Conservation (phyloP, 2,329 filamentous ascomycete species). For the Aspergillus brunneoviolaceus region DNA sequence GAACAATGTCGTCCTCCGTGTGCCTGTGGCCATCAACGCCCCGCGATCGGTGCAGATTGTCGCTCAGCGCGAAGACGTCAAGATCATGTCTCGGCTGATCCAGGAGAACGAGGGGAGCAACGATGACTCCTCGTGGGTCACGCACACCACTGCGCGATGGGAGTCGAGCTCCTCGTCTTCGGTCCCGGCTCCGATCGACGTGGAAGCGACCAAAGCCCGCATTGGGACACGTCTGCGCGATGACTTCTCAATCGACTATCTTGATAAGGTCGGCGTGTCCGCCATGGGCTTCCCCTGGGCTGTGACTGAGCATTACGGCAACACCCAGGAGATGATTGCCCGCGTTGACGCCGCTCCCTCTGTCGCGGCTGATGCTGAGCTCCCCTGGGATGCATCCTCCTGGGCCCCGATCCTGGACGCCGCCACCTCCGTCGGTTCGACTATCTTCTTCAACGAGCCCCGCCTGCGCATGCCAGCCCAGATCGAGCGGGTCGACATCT, state of each 20-base stretch:
- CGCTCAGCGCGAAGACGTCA: constrained; percentile 30
- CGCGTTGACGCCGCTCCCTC: constrained; percentile 31
- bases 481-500: constrained; percentile 31
- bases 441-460: constrained; percentile 38
- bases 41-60: constrained; percentile 41
- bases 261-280: constrained; percentile 41
- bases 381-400: constrained; percentile 30
- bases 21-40: constrained; percentile 38
- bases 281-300: constrained; percentile 46
- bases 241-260: constrained; percentile 41
- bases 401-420: constrained; percentile 46
- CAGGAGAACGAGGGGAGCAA: not conserved
- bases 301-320: constrained; percentile 41
- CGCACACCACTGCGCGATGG: constrained; percentile 16
- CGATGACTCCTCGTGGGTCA: constrained; percentile 14
- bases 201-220: constrained; percentile 28
- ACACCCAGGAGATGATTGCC: constrained; percentile 43
- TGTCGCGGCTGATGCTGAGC: not conserved
- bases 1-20: constrained; percentile 30
- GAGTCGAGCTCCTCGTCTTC: not conserved
- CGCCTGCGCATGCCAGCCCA: constrained; percentile 39
- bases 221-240: constrained; percentile 27
- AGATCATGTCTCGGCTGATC: constrained; percentile 36
- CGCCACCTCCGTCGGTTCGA: constrained; percentile 45
- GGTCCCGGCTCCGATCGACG: not conserved